phyloP scores from a whole-genome alignment of 2,329 filamentous ascomycete genomes.

The Fusarium sp. region DNA sequence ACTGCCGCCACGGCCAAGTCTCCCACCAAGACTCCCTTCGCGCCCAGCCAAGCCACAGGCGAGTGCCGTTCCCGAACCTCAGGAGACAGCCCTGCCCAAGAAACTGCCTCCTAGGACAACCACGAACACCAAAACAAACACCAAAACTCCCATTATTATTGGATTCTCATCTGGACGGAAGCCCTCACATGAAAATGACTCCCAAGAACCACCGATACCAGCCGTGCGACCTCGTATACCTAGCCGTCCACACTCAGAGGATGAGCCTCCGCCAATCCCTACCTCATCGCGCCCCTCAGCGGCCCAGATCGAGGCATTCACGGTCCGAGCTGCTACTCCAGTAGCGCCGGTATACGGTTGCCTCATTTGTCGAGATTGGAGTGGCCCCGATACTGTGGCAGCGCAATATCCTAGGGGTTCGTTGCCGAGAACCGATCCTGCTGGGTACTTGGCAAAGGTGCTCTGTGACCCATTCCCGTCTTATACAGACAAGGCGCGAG shows the following conservation, averaged over 20 bases:
- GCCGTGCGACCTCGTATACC: constrained; percentile 32
- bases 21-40: constrained; percentile 65
- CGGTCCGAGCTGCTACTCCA: constrained; percentile 47
- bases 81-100: constrained; percentile 23
- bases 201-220: constrained; percentile 27
- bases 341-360: constrained; percentile 62
- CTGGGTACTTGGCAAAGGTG: constrained; percentile 80
- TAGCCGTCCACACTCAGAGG: constrained; percentile 36
- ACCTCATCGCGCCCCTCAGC: constrained; percentile 63
- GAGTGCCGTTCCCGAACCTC: constrained; percentile 16
- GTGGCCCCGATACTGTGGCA: constrained; percentile 81
- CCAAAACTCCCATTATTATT: constrained; percentile 28
- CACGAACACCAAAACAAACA: constrained; percentile 10
- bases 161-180: constrained; percentile 27
- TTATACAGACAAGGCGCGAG: constrained; percentile 89
- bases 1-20: constrained; percentile 51
- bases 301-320: constrained; percentile 62
- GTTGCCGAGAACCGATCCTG: constrained; percentile 73
- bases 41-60: constrained; percentile 53
- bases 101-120: constrained; percentile 32
- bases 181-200: constrained; percentile 7
- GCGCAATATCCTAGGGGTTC: constrained; percentile 79
- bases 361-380: constrained; percentile 89
- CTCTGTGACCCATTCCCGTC: constrained; percentile 85
- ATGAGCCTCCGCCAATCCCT: constrained; percentile 65